These are phyloP conservation scores for Leishmania turanica DNA, from an alignment of 208 protist genomes.

Conservation along the genomic window DNA sequence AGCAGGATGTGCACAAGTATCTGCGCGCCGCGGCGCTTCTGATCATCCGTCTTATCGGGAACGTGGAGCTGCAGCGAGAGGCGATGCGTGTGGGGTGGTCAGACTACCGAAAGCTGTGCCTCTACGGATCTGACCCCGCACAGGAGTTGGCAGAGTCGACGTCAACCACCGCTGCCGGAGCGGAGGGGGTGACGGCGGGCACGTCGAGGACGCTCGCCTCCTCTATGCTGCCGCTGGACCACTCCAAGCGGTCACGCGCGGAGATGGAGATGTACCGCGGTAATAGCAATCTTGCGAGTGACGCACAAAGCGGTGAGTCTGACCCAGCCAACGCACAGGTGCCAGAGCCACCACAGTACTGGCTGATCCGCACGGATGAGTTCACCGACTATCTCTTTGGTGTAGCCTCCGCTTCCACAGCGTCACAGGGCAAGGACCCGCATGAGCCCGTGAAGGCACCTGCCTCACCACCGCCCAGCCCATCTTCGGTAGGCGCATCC, in stretches of 20 bases:
- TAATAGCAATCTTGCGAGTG: background rate
- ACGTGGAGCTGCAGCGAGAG: conserved; percentile 43
- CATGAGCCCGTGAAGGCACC: background rate
- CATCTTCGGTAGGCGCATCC: background rate
- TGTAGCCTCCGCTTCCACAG: conserved; percentile 7
- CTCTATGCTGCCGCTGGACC: conserved; percentile 23
- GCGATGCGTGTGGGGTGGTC: conserved; percentile 55
- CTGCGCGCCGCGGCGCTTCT: conserved; percentile 71
- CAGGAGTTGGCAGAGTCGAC: conserved; percentile 22
- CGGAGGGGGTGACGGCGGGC: background rate
- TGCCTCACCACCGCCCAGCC: background rate
- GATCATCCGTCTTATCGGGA: conserved; percentile 73
- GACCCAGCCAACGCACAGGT: conserved; percentile 4
- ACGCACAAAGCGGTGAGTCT: background rate
- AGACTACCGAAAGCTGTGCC: conserved; percentile 78
- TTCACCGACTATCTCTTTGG: conserved; percentile 69
- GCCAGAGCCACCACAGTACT: conserved; percentile 42
- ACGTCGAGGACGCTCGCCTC: conserved; percentile 17
- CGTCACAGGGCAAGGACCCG: background rate
- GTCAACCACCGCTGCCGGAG: background rate
- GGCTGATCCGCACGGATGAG: conserved; percentile 60
- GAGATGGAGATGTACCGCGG: background rate
- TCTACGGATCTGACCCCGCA: conserved; percentile 60
- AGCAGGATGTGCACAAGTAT: conserved; percentile 84
- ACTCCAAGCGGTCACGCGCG: conserved; percentile 19